phyloP scores from a whole-genome alignment of 2,329 filamentous ascomycete species.

The Monosporascus ibericus region DNA sequence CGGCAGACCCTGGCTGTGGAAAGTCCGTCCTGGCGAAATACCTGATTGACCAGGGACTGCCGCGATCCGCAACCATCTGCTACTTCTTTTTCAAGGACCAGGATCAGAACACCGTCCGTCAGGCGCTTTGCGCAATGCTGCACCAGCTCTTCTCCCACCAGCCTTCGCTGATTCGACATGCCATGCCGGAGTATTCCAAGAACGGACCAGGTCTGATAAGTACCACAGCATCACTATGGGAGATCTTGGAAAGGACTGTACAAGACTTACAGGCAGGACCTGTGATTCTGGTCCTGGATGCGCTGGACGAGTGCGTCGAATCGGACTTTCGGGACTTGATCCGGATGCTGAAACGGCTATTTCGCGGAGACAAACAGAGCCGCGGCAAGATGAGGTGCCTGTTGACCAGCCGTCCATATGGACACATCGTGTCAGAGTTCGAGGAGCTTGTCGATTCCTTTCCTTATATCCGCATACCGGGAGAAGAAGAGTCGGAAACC shows the following conservation, averaged over 20 bases:
- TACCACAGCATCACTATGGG: conserved; percentile 24
- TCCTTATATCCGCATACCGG: conserved; percentile 24
- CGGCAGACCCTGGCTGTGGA: conserved; percentile 33
- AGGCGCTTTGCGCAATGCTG: conserved; percentile 34
- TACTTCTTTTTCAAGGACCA: conserved; percentile 40
- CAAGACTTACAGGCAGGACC: conserved; percentile 20
- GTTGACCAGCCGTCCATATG: conserved; percentile 30
- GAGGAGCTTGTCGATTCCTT: too few species aligned
- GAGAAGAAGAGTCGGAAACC: conserved; percentile 28
- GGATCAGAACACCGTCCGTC: conserved; percentile 27
- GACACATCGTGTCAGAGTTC: conserved; percentile 12
- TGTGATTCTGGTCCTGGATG: conserved; percentile 32
- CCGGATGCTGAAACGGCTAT: not conserved
- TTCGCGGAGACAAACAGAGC: too few species aligned
- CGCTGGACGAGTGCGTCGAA: conserved; percentile 31
- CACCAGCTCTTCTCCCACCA: conserved; percentile 31
- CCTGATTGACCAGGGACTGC: conserved; percentile 23
- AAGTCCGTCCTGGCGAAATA: conserved; percentile 32
- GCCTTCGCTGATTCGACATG: conserved; percentile 26
- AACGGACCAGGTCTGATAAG: conserved; percentile 22
- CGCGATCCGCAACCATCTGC: conserved; percentile 20
- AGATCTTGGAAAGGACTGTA: conserved; percentile 22
- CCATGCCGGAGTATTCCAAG: conserved; percentile 15
- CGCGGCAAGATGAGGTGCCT: conserved; percentile 23
- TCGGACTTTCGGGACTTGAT: conserved; percentile 18